Percentiles rank a stretch among this genome's conserved stretches.
Conservation (phyloP, 495 filamentous ascomycete genomes). For the Sphaerosporella brunnea region DNA sequence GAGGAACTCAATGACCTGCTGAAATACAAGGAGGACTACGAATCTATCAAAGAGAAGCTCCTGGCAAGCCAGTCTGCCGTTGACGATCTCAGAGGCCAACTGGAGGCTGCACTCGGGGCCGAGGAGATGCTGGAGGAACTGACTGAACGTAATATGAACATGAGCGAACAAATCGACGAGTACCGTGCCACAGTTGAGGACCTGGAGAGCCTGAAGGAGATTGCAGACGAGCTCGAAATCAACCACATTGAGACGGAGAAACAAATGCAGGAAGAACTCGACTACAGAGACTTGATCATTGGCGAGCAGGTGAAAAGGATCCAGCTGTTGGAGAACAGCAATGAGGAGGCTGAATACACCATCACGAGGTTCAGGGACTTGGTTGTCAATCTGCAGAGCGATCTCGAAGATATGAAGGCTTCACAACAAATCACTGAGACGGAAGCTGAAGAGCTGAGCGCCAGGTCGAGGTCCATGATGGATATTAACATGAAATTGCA, state of each 20-base stretch:
- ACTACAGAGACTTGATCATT: constrained; percentile 60
- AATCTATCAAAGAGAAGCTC: constrained; percentile 51
- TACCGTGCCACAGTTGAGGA: constrained; percentile 66
- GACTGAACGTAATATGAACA: constrained; percentile 61
- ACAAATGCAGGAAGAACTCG: constrained; percentile 83
- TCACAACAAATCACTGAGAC: constrained; percentile 82
- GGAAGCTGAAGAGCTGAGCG: constrained; percentile 71
- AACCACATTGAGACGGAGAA: constrained; percentile 86
- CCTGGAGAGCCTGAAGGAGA: constrained; percentile 68
- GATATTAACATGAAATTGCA: constrained; percentile 90
- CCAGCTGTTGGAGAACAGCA: constrained; percentile 48
- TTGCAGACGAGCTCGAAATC: constrained; percentile 83
- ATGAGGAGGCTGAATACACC: constrained; percentile 80
- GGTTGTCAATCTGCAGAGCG: constrained; percentile 66
- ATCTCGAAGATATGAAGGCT: constrained; percentile 78
- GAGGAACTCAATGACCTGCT: constrained; percentile 58
- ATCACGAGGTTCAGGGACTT: constrained; percentile 73
- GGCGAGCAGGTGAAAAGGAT: constrained; percentile 53
- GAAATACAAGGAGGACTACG: constrained; percentile 50
- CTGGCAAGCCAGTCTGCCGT: constrained; percentile 54
- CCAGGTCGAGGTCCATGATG: constrained; percentile 78
- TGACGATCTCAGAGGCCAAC: constrained; percentile 74
- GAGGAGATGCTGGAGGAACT: constrained; percentile 91
- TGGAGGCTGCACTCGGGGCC: constrained; percentile 69
- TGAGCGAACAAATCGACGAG: constrained; percentile 68